Evolutionary conservation across 768 basidiomycete genomes (phyloP).

Genomic region (Termitomyces sp.): DNA sequence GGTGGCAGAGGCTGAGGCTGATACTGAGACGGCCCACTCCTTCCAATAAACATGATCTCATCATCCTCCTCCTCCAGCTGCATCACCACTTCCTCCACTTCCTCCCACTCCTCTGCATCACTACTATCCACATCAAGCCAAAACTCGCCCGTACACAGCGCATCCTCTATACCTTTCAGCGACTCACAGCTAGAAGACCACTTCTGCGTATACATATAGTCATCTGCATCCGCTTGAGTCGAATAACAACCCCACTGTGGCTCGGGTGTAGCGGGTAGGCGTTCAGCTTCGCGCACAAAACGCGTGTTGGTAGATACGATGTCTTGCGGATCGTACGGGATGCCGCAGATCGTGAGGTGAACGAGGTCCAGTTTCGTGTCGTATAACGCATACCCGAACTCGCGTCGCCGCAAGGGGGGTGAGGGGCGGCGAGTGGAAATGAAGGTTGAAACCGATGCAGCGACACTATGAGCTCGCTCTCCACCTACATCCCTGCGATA

Average conservation of each 20-base stretch:
- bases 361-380: neutral
- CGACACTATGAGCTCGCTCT: neutral
- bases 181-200: constrained; percentile 1
- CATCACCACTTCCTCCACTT: neutral
- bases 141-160: neutral
- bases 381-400: constrained; percentile 4
- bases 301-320: constrained; percentile 1
- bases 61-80: neutral
- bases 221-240: neutral
- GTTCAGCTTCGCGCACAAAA: neutral
- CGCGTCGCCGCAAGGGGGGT: neutral
- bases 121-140: neutral
- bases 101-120: neutral
- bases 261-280: neutral
- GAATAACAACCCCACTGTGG: neutral
- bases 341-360: constrained; percentile 3
- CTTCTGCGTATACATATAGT: constrained; percentile 1
- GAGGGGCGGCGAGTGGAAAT: neutral
- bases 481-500: neutral
- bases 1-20: neutral
- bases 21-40: neutral
- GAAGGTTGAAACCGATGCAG: neutral
- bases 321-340: neutral
- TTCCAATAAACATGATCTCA: constrained; percentile 8
- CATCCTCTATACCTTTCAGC: neutral